Evolutionary conservation across 495 filamentous ascomycete species (phyloP).

Genomic region (Xylaria venustula): DNA sequence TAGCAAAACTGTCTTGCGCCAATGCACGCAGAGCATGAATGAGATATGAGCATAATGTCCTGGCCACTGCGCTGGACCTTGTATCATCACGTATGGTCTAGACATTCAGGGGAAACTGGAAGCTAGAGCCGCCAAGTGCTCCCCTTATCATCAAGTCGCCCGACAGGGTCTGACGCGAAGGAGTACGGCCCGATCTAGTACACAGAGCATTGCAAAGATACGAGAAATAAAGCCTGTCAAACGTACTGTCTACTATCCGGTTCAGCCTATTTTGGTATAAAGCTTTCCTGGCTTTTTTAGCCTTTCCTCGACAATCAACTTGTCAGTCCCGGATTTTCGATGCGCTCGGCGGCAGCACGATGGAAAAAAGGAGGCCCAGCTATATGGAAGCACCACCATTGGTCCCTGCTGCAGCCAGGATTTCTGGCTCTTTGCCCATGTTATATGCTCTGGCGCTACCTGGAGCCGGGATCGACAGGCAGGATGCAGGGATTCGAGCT

Average conservation of each 20-base stretch:
- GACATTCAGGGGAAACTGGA: background rate
- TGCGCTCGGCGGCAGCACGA: constrained; percentile 4
- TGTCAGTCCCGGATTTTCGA: constrained; percentile 9
- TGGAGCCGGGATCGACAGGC: constrained; percentile 28
- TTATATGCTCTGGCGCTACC: constrained; percentile 22
- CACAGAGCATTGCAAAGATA: background rate
- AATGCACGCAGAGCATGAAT: background rate
- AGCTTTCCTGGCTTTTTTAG: constrained; percentile 5
- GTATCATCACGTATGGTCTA: background rate
- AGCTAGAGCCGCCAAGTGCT: background rate
- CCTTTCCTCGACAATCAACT: constrained; percentile 4
- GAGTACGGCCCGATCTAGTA: background rate
- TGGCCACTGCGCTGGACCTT: background rate
- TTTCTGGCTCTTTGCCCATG: constrained; percentile 25
- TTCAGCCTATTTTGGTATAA: constrained; percentile 7
- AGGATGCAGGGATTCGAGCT: constrained; percentile 19
- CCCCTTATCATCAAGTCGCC: background rate
- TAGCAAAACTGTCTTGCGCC: background rate
- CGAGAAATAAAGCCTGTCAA: constrained; percentile 2
- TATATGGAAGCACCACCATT: constrained; percentile 13
- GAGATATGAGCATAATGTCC: background rate
- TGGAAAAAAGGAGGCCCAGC: constrained; percentile 1
- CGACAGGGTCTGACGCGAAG: background rate
- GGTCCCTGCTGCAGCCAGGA: constrained; percentile 17
- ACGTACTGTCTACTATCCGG: constrained; percentile 2